These are phyloP conservation scores for Madurella fahalii DNA, from an alignment of 2,329 filamentous ascomycete genomes.

Conservation along the genomic window DNA sequence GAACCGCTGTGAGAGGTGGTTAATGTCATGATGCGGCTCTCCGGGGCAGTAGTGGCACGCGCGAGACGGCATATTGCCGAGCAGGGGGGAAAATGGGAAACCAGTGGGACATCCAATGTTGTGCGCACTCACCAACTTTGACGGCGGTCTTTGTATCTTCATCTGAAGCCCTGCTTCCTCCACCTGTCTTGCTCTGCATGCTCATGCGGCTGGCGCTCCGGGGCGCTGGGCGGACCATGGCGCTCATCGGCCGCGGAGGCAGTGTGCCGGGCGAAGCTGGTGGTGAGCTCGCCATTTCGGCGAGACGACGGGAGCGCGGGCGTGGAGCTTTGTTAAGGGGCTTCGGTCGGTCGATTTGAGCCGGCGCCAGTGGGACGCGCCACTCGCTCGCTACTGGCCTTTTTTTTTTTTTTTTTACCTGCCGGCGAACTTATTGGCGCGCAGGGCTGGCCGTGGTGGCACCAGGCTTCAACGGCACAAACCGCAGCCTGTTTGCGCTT, in stretches of 20 bases:
- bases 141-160: constrained; percentile 88
- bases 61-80: no score
- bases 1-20: constrained; percentile 61
- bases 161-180: constrained; percentile 79
- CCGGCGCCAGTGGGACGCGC: constrained; percentile 12
- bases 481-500: constrained; percentile 14
- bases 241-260: constrained; percentile 71
- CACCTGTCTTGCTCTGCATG: constrained; percentile 70
- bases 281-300: constrained; percentile 47
- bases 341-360: constrained; percentile 3
- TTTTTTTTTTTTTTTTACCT: constrained; percentile 1
- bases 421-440: constrained; percentile 1
- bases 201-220: constrained; percentile 83
- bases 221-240: constrained; percentile 68
- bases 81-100: no score
- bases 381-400: constrained; percentile 9
- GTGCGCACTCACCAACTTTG: constrained; percentile 76
- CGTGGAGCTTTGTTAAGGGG: constrained; percentile 17
- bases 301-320: constrained; percentile 8
- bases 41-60: constrained; percentile 13
- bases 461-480: constrained; percentile 10
- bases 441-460: constrained; percentile 15
- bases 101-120: neutral
- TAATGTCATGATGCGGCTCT: constrained; percentile 13
- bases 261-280: constrained; percentile 59